These are phyloP conservation scores for Ophiostoma sp. DNA, from an alignment of 2,329 filamentous ascomycete species.

Conservation along the genomic window DNA sequence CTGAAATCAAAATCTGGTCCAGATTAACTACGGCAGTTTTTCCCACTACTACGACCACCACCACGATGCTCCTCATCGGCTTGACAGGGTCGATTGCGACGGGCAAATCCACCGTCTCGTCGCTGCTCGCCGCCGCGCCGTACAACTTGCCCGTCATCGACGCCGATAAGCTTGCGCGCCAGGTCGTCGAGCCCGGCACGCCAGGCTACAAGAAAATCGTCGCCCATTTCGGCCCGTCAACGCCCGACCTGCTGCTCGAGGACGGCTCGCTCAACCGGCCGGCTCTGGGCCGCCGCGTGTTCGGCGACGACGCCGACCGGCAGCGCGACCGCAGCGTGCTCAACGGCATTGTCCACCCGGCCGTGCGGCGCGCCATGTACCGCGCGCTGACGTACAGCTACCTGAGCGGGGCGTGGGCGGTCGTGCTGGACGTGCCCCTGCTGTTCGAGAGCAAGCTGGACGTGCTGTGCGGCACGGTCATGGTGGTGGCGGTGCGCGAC, in stretches of 20 bases:
- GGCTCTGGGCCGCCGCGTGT: slow-evolving; percentile 77
- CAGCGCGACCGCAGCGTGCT: slow-evolving; percentile 68
- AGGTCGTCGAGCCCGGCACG: slow-evolving; percentile 91
- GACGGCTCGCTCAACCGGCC: slow-evolving; percentile 63
- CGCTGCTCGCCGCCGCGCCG: slow-evolving; percentile 70
- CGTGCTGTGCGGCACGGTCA: slow-evolving; percentile 72
- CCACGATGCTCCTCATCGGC: slow-evolving; percentile 81
- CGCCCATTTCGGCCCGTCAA: slow-evolving; percentile 70
- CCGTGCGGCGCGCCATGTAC: slow-evolving; percentile 78
- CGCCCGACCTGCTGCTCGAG: slow-evolving; percentile 72
- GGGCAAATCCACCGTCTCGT: slow-evolving; percentile 93
- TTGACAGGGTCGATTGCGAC: slow-evolving; percentile 96
- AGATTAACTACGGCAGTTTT: too few species aligned
- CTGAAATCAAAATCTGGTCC: too few species aligned
- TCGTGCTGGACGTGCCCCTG: slow-evolving; percentile 86
- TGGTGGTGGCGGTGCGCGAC: slow-evolving; percentile 82
- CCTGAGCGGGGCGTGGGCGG: slow-evolving; percentile 72
- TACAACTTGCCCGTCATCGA: slow-evolving; percentile 89
- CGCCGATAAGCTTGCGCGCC: slow-evolving; percentile 83
- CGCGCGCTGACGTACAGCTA: slow-evolving; percentile 67
- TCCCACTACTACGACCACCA: too few species aligned
- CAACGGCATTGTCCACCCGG: slow-evolving; percentile 89
- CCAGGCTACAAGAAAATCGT: slow-evolving; percentile 78
- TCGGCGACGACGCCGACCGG: slow-evolving; percentile 68
- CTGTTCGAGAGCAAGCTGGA: slow-evolving; percentile 88